Evolutionary conservation across 176 grass and related monocot genomes (phyloP), one percentile per base, ranked within the genome.

Genomic region (Ensete glaucum): DNA sequence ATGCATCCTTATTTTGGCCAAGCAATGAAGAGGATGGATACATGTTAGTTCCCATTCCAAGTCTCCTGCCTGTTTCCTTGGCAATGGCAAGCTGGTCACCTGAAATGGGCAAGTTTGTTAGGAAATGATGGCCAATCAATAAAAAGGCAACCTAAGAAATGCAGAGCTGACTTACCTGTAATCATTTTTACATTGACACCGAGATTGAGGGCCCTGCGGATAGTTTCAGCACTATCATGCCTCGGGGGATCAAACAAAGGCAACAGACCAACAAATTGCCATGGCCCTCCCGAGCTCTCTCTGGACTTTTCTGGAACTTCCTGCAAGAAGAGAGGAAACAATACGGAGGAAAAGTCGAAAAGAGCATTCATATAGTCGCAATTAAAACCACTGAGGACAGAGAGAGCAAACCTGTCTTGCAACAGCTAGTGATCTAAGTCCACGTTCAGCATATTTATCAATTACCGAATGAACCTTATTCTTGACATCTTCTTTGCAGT

Each of bases 101-200:
- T 96, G 75, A 72, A 82, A 25, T 24, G 10, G 50, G 64, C 27
- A 48, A 7, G 19, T 51, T 56, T 55, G 34, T 15, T 71, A 76
- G 1, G 11, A 21, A 25, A 12, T 64, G 50, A 23, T 13, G 23
- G 3, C 4, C 34, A 49, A 52, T 11, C 58, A 16, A 54, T 1
- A 2, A 57, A 17, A 77, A 26, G 71, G 16, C 50, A 80, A 68
- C 29, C 1, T 24, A 14, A 48, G 10, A 60, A 52, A 52, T 14
- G 64, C 1, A 51, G 9, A 43, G 20, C 2, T 25, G 4, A 27
- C 9, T 77, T 87, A 96, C 96, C 96, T 0, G 96, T 99, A 79
- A 99, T 99, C 96, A 99, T 99, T 82, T 99, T 99, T 34, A 98
- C 94, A 51, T 93, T 98, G 69, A 98, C 90, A 19, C 94, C 94